Percentiles rank a stretch among this genome's conserved stretches.
Conservation (phyloP, 139 green algal genomes). For the Trebouxia sp. region DNA sequence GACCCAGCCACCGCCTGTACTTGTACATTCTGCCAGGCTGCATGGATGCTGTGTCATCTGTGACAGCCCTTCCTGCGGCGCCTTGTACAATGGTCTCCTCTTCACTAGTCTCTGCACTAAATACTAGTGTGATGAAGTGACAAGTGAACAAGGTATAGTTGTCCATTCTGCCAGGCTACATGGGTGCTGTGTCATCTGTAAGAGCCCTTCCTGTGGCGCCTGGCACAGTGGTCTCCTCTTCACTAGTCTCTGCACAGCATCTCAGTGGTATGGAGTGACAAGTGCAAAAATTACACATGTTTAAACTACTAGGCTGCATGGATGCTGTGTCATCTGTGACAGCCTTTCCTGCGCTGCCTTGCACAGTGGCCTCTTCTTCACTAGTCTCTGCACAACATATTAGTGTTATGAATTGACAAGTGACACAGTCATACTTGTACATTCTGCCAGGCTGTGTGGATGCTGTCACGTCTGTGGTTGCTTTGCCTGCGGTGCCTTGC, state of each 20-base stretch:
- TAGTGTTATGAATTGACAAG: no score
- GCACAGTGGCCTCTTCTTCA: background rate
- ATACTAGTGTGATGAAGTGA: no score
- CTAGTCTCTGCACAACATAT: background rate
- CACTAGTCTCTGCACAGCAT: no score
- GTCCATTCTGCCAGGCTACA: slow-evolving; percentile 4
- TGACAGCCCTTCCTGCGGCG: background rate
- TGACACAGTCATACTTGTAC: slow-evolving; percentile 19
- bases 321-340: background rate
- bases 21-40: slow-evolving; percentile 17
- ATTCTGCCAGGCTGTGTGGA: slow-evolving; percentile 13
- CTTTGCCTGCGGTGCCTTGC: no score
- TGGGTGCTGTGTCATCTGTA: no score
- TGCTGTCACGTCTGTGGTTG: no score
- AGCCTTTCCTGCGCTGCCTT: background rate
- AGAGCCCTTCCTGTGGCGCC: no score
- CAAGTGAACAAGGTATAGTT: no score
- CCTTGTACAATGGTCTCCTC: background rate
- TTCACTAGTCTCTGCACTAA: slow-evolving; percentile 1
- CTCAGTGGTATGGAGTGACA: no score
- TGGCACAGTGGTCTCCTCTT: no score
- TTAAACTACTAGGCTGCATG: no score
- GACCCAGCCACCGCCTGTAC: slow-evolving; percentile 28
- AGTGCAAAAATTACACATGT: no score
- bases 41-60: background rate